Conservation (phyloP, 2,329 filamentous ascomycete species). For the Hymenoscyphus occultus region DNA sequence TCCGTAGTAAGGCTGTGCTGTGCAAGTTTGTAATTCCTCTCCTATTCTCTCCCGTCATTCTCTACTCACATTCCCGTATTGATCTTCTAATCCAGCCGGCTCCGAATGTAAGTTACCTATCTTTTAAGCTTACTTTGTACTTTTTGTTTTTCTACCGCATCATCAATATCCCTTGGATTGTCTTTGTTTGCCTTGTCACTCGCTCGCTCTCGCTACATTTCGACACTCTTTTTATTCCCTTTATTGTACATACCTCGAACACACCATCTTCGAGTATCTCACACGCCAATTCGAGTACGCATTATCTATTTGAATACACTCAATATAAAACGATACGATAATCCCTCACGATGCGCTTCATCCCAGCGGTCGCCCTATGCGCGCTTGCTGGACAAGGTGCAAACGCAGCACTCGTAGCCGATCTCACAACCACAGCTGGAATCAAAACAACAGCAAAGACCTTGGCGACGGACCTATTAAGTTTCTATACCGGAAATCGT, state of each 20-base stretch:
- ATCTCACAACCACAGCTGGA: constrained; percentile 2
- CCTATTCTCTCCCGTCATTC: not conserved
- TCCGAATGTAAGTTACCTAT: not conserved
- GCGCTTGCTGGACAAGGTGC: constrained; percentile 17
- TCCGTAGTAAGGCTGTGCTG: not conserved
- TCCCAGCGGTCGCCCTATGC: constrained; percentile 6
- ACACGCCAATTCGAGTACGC: not conserved
- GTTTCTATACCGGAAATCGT: constrained; percentile 49
- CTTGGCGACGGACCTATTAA: constrained; percentile 48
- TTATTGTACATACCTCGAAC: constrained; percentile 7
- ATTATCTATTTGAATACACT: not conserved
- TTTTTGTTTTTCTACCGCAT: not conserved
- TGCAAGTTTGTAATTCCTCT: constrained; percentile 2
- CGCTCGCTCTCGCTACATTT: not conserved
- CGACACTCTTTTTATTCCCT: constrained; percentile 1
- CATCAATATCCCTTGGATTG: not conserved
- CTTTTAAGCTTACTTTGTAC: not conserved
- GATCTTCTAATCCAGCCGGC: constrained; percentile 6
- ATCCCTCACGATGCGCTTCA: constrained; percentile 11
- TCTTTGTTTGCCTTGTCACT: constrained; percentile 12
- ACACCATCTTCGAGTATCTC: not conserved
- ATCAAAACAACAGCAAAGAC: constrained; percentile 29
- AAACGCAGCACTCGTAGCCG: constrained; percentile 12
- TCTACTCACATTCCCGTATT: not conserved
- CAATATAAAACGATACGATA: not conserved